These are phyloP conservation scores for Reutealis trisperma DNA, from an alignment of 345 rosid species.

Conservation along the genomic window DNA sequence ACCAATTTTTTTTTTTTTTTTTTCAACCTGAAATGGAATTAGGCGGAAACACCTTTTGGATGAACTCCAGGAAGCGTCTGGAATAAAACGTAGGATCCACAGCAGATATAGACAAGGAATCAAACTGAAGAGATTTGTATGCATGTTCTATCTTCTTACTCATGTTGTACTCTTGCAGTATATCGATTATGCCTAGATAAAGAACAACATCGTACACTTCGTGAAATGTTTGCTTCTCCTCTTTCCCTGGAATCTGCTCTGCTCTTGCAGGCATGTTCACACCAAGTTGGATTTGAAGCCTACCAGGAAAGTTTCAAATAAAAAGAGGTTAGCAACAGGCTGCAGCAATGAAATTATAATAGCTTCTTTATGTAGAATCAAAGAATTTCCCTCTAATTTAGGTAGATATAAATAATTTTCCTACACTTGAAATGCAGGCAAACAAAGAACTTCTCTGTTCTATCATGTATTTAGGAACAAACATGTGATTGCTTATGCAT, in stretches of 20 bases:
- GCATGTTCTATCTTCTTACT: constrained; percentile 89
- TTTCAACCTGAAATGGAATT: constrained; percentile 31
- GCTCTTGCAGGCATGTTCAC: constrained; percentile 99
- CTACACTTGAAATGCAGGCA: constrained; percentile 2
- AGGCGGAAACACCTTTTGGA: constrained; percentile 72
- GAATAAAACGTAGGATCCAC: constrained; percentile 93
- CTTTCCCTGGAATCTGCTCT: constrained; percentile 72
- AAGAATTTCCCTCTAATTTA: too few relatives aligned
- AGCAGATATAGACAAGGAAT: constrained; percentile 80
- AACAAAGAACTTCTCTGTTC: not conserved
- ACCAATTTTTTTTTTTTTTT: not conserved
- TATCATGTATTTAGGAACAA: too few relatives aligned
- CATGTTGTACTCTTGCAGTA: constrained; percentile 89
- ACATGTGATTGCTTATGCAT: too few relatives aligned
- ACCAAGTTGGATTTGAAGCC: constrained; percentile 93
- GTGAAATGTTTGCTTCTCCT: constrained; percentile 65
- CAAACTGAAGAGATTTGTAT: constrained; percentile 87
- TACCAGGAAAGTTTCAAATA: constrained; percentile 26
- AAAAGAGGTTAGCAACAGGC: not conserved
- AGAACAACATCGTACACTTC: constrained; percentile 82
- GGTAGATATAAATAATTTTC: not conserved
- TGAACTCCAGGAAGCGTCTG: constrained; percentile 78
- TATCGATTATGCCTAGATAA: constrained; percentile 90
- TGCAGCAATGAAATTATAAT: too few relatives aligned
- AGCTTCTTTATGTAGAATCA: too few relatives aligned